Conservation (phyloP, 2,329 filamentous ascomycete genomes). For the Colletotrichum lini region DNA sequence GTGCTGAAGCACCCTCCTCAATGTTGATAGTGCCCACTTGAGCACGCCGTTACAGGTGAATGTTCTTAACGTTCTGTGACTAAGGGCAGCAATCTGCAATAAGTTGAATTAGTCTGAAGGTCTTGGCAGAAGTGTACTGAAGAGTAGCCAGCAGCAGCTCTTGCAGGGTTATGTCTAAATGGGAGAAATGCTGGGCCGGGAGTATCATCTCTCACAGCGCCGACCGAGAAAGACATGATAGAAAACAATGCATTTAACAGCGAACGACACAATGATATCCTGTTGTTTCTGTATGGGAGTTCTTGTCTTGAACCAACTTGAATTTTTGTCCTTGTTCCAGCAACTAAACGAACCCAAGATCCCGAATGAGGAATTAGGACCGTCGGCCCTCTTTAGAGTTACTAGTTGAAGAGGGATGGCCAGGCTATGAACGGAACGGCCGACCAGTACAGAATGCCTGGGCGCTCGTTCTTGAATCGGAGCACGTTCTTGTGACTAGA, state of each 20-base stretch:
- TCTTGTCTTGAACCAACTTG: background rate
- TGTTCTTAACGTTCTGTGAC: too few relatives aligned
- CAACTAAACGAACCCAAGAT: background rate
- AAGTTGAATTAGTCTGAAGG: too few relatives aligned
- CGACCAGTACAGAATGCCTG: background rate
- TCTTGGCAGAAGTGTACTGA: too few relatives aligned
- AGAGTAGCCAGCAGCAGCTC: too few relatives aligned
- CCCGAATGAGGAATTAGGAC: background rate
- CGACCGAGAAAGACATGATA: background rate
- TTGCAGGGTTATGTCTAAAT: too few relatives aligned
- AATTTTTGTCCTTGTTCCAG: background rate
- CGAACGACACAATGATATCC: background rate
- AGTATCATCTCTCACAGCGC: background rate
- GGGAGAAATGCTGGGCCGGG: too few relatives aligned
- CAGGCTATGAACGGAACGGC: background rate
- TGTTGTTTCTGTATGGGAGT: background rate
- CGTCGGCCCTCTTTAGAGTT: background rate
- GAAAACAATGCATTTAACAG: background rate
- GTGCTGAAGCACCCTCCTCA: too few relatives aligned
- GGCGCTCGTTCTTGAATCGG: too few relatives aligned
- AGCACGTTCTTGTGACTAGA: too few relatives aligned
- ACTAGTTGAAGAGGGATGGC: background rate
- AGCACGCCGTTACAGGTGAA: too few relatives aligned
- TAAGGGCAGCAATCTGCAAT: too few relatives aligned
- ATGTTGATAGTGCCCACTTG: too few relatives aligned